Conservation (phyloP, 352 stramenopile species). For the Globisporangium spiculum region DNA sequence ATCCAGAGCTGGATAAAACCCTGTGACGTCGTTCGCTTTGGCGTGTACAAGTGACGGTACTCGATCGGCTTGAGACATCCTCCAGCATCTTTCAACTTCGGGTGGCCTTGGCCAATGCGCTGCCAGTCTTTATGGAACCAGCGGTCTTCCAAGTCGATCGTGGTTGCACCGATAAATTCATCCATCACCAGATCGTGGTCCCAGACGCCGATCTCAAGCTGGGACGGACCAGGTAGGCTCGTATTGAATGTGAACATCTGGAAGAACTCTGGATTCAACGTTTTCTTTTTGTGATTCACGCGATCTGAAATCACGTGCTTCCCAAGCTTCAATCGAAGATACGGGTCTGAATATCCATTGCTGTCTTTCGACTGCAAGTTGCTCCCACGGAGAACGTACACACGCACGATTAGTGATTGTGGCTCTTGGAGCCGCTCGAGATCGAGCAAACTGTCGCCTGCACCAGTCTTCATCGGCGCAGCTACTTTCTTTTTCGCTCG, state of each 20-base stretch:
- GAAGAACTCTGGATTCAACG: conserved; percentile 80
- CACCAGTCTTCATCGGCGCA: neutral
- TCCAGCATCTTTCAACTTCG: conserved; percentile 18
- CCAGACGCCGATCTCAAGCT: conserved; percentile 79
- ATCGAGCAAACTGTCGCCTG: conserved; percentile 33
- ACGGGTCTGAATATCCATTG: conserved; percentile 80
- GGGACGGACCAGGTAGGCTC: conserved; percentile 67
- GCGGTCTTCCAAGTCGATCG: conserved; percentile 91
- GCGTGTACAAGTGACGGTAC: conserved; percentile 81
- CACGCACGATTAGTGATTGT: conserved; percentile 54
- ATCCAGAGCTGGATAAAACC: conserved; percentile 83
- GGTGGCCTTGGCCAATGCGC: conserved; percentile 32
- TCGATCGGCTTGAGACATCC: conserved; percentile 84
- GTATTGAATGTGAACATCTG: conserved; percentile 62
- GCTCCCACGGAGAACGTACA: conserved; percentile 70
- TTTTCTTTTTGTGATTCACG: conserved; percentile 65
- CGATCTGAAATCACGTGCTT: conserved; percentile 68
- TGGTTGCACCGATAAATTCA: conserved; percentile 89
- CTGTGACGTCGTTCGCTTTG: conserved; percentile 66
- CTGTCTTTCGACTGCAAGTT: conserved; percentile 80
- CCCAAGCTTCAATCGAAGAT: conserved; percentile 72
- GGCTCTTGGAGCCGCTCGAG: conserved; percentile 47
- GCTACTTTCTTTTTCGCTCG: conserved; percentile 13
- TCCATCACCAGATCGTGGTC: conserved; percentile 76
- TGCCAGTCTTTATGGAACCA: conserved; percentile 92